Percentiles rank a stretch among this genome's conserved stretches.
These are phyloP conservation scores for Paramecium tetraurelia DNA, from an alignment of 73 alveolate genomes.

Conservation along the genomic window DNA sequence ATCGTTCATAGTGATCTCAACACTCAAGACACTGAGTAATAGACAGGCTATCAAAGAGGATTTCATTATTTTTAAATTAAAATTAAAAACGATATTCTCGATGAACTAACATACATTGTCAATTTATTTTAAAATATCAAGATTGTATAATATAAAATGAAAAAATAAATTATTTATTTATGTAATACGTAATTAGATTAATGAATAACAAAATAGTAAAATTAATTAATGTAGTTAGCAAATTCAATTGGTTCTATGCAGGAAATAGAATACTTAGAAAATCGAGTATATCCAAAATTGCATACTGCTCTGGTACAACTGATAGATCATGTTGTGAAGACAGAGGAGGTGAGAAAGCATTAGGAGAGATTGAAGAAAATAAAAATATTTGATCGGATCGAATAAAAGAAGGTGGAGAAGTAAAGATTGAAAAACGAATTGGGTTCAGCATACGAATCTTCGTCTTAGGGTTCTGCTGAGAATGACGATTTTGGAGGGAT, in stretches of 20 bases:
- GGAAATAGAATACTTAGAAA: neutral
- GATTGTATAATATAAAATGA: neutral
- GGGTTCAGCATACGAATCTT: conserved; percentile 9
- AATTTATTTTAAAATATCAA: neutral
- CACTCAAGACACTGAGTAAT: neutral
- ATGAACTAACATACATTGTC: neutral
- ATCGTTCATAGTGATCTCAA: neutral
- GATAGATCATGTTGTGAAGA: conserved; percentile 50
- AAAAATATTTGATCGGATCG: conserved; percentile 55
- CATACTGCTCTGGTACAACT: conserved; percentile 48
- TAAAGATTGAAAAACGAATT: conserved; percentile 53
- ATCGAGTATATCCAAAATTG: conserved; percentile 26
- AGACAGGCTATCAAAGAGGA: neutral
- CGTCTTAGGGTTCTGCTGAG: neutral
- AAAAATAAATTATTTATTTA: neutral
- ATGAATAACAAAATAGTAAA: neutral
- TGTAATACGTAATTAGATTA: neutral
- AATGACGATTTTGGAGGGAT: neutral
- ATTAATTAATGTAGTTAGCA: neutral
- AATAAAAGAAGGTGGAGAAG: conserved; percentile 54
- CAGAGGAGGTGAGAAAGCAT: conserved; percentile 58
- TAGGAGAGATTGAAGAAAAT: conserved; percentile 51
- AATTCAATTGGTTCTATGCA: neutral
- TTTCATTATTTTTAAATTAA: neutral
- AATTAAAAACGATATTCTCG: neutral